Conservation (phyloP, 2,329 filamentous ascomycete genomes). For the Grosmannia huntii region DNA sequence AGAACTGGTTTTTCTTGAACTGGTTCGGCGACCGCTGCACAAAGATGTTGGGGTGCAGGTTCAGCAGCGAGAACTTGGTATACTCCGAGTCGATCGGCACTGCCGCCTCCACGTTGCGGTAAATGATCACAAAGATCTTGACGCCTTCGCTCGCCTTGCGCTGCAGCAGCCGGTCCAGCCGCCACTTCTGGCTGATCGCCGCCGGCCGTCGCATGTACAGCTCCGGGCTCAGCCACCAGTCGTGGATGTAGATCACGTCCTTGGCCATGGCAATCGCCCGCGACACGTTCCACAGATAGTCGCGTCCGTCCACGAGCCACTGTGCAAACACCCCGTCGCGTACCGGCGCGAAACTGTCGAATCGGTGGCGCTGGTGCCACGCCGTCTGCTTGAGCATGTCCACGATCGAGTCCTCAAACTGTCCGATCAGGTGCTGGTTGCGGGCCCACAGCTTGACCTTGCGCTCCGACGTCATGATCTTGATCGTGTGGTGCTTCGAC, state of each 20-base stretch:
- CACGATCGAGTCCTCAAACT: slow-evolving; percentile 87
- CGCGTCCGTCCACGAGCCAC: slow-evolving; percentile 91
- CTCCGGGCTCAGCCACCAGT: slow-evolving; percentile 94
- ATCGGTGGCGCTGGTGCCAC: slow-evolving; percentile 76
- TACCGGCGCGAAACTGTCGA: slow-evolving; percentile 87
- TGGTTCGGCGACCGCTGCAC: slow-evolving; percentile 95
- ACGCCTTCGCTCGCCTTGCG: slow-evolving; percentile 89
- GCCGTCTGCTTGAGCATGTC: slow-evolving; percentile 73
- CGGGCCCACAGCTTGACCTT: slow-evolving; percentile 84
- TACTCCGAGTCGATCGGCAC: slow-evolving; percentile 97
- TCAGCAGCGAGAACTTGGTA: slow-evolving; percentile 90
- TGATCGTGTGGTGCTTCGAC: slow-evolving; percentile 67
- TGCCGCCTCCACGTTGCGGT: slow-evolving; percentile 92
- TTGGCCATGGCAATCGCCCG: slow-evolving; percentile 92
- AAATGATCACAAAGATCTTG: slow-evolving; percentile 95
- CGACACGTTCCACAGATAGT: slow-evolving; percentile 99
- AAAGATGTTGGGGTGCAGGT: slow-evolving; percentile 91
- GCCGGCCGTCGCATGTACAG: slow-evolving; percentile 88
- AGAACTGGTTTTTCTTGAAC: slow-evolving; percentile 97
- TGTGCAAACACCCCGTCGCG: slow-evolving; percentile 78
- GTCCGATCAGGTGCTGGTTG: slow-evolving; percentile 76
- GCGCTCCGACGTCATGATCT: slow-evolving; percentile 81
- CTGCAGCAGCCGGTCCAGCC: slow-evolving; percentile 83
- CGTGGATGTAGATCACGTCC: slow-evolving; percentile 97
- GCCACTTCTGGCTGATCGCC: slow-evolving; percentile 96